Evolutionary conservation across 169 alveolate genomes (phyloP), one percentile per base, ranked within the genome.

Genomic region (Plasmodium billcollinsi): DNA sequence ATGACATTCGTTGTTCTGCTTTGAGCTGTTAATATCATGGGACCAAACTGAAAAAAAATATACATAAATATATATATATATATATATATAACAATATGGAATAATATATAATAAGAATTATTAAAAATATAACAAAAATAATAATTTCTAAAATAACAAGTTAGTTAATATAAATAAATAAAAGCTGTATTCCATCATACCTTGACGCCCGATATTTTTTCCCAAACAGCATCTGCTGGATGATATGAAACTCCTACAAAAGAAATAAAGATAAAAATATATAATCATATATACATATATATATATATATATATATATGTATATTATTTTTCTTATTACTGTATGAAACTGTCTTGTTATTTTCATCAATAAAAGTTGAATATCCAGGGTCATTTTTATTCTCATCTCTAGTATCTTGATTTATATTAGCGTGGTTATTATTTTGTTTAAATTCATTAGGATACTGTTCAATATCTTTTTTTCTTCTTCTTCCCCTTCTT

Each of bases 171-270:
- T 21, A 0, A 5, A 24, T 2, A 14, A 29, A 54, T n/a, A 18
- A 2, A 21, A 20, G 20, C 5, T 39, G 9, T 39, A 39, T 39
- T 39, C 47, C 9, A 39, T 39, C 9, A 39, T 78, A 78, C 89
- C 89, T 78, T 78, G 14, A 78, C 89, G 6, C 89, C 89, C 3
- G 89, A 78, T 43, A 78, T 67, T 24, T 70, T 78, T 18, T 78
- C 89, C 89, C 89, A 78, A 1, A 78, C 89, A 0, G 89, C 75
- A 56, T 78, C 89, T 21, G 89, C 89, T 3, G 89, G 89, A 14
- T 63, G 74, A 20, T 78, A 78, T 12, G 89, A 52, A 39, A 78
- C 89, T 15, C 78, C 89, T 78, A 12, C 4, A 20, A 24, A 66
- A 49, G 33, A 52, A 65, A 49, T 49, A 78, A 47, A 71, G 2